These are phyloP conservation scores for Vaccinium macrocarpon DNA, from an alignment of 148 eudicot species.

Conservation along the genomic window DNA sequence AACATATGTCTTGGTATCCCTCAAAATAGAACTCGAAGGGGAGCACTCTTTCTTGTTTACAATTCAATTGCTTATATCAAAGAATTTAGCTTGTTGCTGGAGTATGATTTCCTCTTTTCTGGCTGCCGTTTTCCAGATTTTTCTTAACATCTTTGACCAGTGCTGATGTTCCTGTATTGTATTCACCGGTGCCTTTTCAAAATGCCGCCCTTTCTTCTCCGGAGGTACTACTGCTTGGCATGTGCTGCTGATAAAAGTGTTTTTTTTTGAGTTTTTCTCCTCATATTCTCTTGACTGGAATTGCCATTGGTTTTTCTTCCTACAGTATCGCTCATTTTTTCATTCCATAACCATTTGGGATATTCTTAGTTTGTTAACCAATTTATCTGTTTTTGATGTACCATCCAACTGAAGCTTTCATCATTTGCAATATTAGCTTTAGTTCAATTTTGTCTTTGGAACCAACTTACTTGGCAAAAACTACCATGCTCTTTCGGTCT, in stretches of 20 bases:
- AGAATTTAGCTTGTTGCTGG: not conserved
- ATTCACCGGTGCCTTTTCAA: constrained; percentile 73
- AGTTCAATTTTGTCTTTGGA: not conserved
- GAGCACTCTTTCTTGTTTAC: not conserved
- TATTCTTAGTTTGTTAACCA: not conserved
- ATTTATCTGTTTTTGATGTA: not conserved
- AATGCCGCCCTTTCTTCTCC: constrained; percentile 86
- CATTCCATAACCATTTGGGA: not conserved
- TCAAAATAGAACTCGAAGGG: not conserved
- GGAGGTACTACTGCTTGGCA: constrained; percentile 45
- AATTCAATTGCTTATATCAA: not conserved
- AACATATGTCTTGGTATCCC: not conserved
- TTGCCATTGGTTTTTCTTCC: not conserved
- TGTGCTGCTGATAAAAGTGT: not conserved
- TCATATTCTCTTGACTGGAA: not conserved
- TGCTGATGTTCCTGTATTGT: constrained; percentile 79
- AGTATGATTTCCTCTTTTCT: constrained; percentile 5
- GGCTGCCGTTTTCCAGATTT: constrained; percentile 45
- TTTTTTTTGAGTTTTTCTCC: not conserved
- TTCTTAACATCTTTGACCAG: constrained; percentile 49
- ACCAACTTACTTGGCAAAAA: not conserved
- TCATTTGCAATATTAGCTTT: not conserved
- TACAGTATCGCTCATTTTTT: not conserved
- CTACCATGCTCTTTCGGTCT: not conserved
- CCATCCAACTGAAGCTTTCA: not conserved